Evolutionary conservation across 2,329 filamentous ascomycete species (phyloP).

Genomic region (Fusarium sp.): DNA sequence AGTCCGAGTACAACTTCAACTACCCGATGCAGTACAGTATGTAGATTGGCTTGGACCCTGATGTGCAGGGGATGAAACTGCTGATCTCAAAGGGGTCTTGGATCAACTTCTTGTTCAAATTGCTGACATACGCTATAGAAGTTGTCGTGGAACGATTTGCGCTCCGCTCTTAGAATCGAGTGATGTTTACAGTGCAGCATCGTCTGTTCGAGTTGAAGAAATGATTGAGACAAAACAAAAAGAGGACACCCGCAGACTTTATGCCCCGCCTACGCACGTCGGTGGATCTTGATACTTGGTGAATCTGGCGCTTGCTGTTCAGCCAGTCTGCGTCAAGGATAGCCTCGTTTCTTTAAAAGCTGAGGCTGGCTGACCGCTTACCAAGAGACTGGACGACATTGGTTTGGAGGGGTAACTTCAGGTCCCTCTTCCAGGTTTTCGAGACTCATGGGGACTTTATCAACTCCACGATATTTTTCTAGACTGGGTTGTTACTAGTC

Average conservation of each 20-base stretch:
- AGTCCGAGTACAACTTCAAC: conserved; percentile 16
- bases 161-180: conserved; percentile 10
- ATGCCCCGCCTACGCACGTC: conserved; percentile 27
- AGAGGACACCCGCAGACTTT: conserved; percentile 28
- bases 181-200: conserved; percentile 4
- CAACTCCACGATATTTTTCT: conserved; percentile 17
- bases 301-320: conserved; percentile 26
- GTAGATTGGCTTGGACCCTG: conserved; percentile 37
- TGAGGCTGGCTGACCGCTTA: conserved; percentile 48
- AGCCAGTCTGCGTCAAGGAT: conserved; percentile 41
- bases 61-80: conserved; percentile 29
- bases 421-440: conserved; percentile 29
- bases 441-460: background rate
- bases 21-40: background rate
- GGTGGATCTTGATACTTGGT: conserved; percentile 29
- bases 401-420: conserved; percentile 27
- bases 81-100: conserved; percentile 12
- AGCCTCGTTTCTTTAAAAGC: conserved; percentile 42
- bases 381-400: conserved; percentile 37
- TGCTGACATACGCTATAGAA: conserved; percentile 15
- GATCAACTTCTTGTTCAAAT: conserved; percentile 19
- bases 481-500: conserved; percentile 4
- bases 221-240: conserved; percentile 22
- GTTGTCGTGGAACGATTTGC: conserved; percentile 42
- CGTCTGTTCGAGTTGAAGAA: conserved; percentile 4